Evolutionary conservation across 2,329 filamentous ascomycete genomes (phyloP).

Genomic region (Aspergillus sp.): DNA sequence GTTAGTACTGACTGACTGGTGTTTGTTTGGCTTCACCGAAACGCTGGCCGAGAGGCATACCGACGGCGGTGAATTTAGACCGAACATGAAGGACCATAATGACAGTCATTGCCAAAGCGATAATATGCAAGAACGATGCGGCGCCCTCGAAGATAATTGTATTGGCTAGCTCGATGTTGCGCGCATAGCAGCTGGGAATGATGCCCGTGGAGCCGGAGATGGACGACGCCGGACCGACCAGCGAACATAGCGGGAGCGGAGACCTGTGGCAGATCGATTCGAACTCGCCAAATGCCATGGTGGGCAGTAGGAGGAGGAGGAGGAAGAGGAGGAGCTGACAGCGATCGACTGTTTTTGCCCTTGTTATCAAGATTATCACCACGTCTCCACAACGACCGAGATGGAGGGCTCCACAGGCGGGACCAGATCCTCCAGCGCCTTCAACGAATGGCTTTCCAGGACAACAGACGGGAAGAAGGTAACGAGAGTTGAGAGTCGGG

Average conservation of each 20-base stretch:
- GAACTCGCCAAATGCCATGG: constrained; percentile 82
- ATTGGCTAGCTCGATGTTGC: constrained; percentile 92
- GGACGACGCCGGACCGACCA: constrained; percentile 58
- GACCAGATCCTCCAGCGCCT: not conserved
- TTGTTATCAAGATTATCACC: constrained; percentile 12
- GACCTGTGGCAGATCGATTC: constrained; percentile 74
- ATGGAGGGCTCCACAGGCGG: constrained; percentile 6
- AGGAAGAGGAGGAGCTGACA: constrained; percentile 9
- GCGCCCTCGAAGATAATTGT: constrained; percentile 97
- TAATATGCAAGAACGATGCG: constrained; percentile 83
- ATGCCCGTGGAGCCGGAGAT: constrained; percentile 67
- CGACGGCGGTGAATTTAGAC: constrained; percentile 96
- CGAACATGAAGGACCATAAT: constrained; percentile 96
- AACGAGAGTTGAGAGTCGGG: not conserved
- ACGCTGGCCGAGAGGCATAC: constrained; percentile 44
- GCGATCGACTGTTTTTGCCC: constrained; percentile 12
- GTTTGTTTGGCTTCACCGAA: constrained; percentile 1
- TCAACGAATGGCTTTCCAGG: not conserved
- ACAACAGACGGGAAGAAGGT: not conserved
- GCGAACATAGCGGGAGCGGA: constrained; percentile 75
- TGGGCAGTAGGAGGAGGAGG: constrained; percentile 6
- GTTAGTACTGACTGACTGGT: constrained; percentile 6
- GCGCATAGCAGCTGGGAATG: constrained; percentile 82
- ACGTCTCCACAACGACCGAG: constrained; percentile 26
- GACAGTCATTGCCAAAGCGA: constrained; percentile 81